phyloP scores from a whole-genome alignment of 352 stramenopile genomes.

The Phytophthora tubulina region DNA sequence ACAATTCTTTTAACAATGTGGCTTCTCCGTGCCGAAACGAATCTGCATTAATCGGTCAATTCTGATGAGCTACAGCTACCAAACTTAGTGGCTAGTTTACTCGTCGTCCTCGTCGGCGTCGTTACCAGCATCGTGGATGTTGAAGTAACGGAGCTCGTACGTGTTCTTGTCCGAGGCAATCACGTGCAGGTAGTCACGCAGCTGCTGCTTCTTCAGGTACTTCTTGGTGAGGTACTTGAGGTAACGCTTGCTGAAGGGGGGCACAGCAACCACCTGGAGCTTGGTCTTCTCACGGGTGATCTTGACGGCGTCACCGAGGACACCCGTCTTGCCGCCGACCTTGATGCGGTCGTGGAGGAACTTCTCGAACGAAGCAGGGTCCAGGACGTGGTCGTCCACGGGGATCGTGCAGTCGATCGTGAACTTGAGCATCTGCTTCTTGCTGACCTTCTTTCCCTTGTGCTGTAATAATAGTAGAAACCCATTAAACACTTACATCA shows the following conservation, averaged over 20 bases:
- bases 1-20: conserved; percentile 1
- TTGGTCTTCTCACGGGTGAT: conserved; percentile 98
- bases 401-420: conserved; percentile 96
- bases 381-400: conserved; percentile 99
- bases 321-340: conserved; percentile 98
- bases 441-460: conserved; percentile 90
- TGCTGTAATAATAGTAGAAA: conserved; percentile 42
- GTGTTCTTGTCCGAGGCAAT: conserved; percentile 98
- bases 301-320: conserved; percentile 95
- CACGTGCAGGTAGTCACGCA: conserved; percentile 99
- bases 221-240: conserved; percentile 99
- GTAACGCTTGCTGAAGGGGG: conserved; percentile 98
- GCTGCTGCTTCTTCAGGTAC: conserved; percentile 99
- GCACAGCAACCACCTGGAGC: conserved; percentile 94
- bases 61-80: conserved; percentile 25
- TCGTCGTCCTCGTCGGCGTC: conserved; percentile 92
- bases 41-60: conserved; percentile 43
- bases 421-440: conserved; percentile 94
- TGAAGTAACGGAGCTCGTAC: conserved; percentile 99
- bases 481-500: conserved; percentile 19
- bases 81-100: conserved; percentile 56
- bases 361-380: conserved; percentile 99
- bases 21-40: conserved; percentile 45
- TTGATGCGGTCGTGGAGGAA: conserved; percentile 99
- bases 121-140: conserved; percentile 95